Evolutionary conservation across 164 flowering plant genomes (phyloP), one percentile per base, ranked within the genome.

Genomic region (Hamamelis virginiana): DNA sequence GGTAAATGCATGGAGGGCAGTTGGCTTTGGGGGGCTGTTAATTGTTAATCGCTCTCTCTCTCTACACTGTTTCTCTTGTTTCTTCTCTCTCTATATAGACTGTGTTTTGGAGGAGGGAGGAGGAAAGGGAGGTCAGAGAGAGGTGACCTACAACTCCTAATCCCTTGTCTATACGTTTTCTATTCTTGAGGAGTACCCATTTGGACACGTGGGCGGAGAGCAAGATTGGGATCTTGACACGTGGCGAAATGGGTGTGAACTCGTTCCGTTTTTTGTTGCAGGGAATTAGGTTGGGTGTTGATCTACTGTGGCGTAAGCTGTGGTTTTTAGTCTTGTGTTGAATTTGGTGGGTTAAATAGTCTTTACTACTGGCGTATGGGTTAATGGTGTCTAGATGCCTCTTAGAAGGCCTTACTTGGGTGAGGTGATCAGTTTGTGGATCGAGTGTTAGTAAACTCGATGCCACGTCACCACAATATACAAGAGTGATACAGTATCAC

Each of bases 121-220:
- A 15, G 33, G 44, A 38, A 15, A 3, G 55, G 70, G 59, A 59
- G 79, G 78, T 76, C 72, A 64, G 76, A 71, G 80, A 81, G 65
- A 77, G 87, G 87, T 83, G 78, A 80, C 78, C 86, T 64, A 79
- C 74, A 75, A 43, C 65, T 71, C 82, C 85, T 79, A 77, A 77
- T 78, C 66, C 26, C 50, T 25, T 65, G 71, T 60, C 75, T 60
- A 72, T 79, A 78, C 80, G 83, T 72, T 70, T 73, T 33, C 0
- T 55, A 68, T 62, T 14, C 70, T 53, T 59, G 23, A 22, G 12
- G 44, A 22, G 51, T 18, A 27, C 22, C 10, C 9, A 10, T 25
- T 28, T 8, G 18, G 46, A 69, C 69, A 69, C 72, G 80, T 68
- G 80, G 74, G n/a, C n/a, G n/a, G n/a, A n/a, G n/a, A n/a, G n/a